Conservation (phyloP, 768 basidiomycete species). For the Boletus barrowsii region DNA sequence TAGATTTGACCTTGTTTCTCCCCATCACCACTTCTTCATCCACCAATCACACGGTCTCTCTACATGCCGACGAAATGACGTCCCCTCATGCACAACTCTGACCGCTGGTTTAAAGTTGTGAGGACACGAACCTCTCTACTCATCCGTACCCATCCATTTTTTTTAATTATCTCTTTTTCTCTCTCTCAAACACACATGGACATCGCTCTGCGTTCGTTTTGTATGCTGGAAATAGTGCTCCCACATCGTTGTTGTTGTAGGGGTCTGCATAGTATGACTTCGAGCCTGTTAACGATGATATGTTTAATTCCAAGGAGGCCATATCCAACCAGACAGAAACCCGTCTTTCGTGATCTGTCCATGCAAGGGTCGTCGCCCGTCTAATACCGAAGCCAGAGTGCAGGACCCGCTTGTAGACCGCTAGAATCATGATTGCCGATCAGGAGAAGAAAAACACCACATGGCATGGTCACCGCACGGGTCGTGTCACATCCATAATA, state of each 20-base stretch:
- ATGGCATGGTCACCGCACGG: too few species aligned
- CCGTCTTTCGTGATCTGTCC: too few species aligned
- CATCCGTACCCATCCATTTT: background rate
- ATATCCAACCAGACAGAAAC: too few species aligned
- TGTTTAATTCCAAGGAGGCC: background rate
- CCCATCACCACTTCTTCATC: background rate
- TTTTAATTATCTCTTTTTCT: background rate
- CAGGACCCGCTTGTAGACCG: too few species aligned
- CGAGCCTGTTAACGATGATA: slow-evolving; percentile 3
- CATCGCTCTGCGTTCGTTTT: slow-evolving; percentile 8
- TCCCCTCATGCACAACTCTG: background rate
- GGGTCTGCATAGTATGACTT: slow-evolving; percentile 4
- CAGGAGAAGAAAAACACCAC: too few species aligned
- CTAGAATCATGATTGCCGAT: too few species aligned
- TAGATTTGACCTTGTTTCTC: background rate
- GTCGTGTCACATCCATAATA: too few species aligned
- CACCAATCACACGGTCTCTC: too few species aligned
- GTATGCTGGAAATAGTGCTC: slow-evolving; percentile 1
- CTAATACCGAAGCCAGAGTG: too few species aligned
- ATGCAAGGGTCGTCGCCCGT: too few species aligned
- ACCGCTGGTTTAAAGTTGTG: background rate
- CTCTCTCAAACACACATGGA: background rate
- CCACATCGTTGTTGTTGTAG: too few species aligned
- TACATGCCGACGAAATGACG: background rate
- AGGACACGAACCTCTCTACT: background rate